Evolutionary conservation across 495 filamentous ascomycete species (phyloP).

Genomic region (Halenospora varia): DNA sequence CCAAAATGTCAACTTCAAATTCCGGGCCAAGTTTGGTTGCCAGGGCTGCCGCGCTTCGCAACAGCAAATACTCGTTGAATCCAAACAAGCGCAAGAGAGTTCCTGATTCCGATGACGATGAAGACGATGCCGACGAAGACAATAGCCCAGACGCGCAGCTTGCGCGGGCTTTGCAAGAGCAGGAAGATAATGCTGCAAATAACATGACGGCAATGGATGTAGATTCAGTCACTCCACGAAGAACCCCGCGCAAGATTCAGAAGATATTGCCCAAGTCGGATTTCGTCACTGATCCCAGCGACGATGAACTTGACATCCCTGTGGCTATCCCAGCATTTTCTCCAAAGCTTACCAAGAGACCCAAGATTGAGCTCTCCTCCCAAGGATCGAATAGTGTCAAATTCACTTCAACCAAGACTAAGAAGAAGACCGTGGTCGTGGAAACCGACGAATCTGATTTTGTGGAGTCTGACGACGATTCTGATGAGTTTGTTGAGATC

Average conservation of each 20-base stretch:
- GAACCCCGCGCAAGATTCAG: slow-evolving; percentile 16
- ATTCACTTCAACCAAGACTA: slow-evolving; percentile 5
- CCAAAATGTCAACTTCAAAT: background rate
- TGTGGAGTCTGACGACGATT: slow-evolving; percentile 1
- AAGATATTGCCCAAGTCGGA: slow-evolving; percentile 21
- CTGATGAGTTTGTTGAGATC: slow-evolving; percentile 20
- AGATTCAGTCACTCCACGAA: slow-evolving; percentile 1
- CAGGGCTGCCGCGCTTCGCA: slow-evolving; percentile 38
- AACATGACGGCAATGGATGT: slow-evolving; percentile 10
- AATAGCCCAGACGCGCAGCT: slow-evolving; percentile 30
- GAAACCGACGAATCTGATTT: slow-evolving; percentile 16
- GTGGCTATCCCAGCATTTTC: slow-evolving; percentile 14
- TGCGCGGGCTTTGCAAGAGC: slow-evolving; percentile 33
- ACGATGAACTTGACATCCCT: slow-evolving; percentile 15
- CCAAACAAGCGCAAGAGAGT: slow-evolving; percentile 20
- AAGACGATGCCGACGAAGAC: slow-evolving; percentile 26
- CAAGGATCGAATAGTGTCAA: slow-evolving; percentile 20
- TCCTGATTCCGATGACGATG: slow-evolving; percentile 30
- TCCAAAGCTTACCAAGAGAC: slow-evolving; percentile 14
- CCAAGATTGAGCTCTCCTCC: slow-evolving; percentile 28
- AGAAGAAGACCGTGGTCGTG: background rate
- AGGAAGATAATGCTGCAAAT: slow-evolving; percentile 27
- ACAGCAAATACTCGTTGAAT: slow-evolving; percentile 34
- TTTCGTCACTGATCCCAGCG: slow-evolving; percentile 8
- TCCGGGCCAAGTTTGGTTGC: slow-evolving; percentile 33